These are phyloP conservation scores for Trichophyton verrucosum DNA, from an alignment of 2,329 filamentous ascomycete species.

Conservation along the genomic window DNA sequence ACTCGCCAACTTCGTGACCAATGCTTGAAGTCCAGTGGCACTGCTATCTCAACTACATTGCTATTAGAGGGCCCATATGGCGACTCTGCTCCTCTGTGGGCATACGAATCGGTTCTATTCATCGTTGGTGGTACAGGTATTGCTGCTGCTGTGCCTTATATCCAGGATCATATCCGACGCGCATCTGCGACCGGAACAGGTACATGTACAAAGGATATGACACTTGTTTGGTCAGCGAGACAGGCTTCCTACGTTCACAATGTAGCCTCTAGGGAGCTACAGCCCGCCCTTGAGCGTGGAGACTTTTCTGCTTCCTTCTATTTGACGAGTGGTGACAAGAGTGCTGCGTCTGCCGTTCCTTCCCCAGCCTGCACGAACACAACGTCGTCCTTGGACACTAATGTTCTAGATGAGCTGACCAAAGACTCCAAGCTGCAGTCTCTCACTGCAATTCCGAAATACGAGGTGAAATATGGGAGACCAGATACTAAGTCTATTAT, in stretches of 20 bases:
- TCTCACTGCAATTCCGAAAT: not conserved
- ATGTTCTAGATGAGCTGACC: not conserved
- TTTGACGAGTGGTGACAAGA: slow-evolving; percentile 6
- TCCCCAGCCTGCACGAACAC: not conserved
- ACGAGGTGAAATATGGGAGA: slow-evolving; percentile 4
- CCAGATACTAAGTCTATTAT: slow-evolving; percentile 6
- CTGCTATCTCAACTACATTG: slow-evolving; percentile 20
- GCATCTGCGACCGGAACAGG: not conserved
- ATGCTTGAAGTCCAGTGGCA: slow-evolving; percentile 16
- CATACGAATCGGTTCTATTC: slow-evolving; percentile 39
- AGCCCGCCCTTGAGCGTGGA: slow-evolving; percentile 7
- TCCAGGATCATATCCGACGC: slow-evolving; percentile 17
- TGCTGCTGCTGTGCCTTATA: slow-evolving; percentile 35
- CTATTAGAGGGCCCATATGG: slow-evolving; percentile 40
- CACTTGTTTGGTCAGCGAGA: slow-evolving; percentile 16
- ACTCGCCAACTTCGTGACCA: slow-evolving; percentile 28
- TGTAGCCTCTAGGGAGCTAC: slow-evolving; percentile 12
- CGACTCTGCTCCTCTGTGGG: slow-evolving; percentile 25
- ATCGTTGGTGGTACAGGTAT: slow-evolving; percentile 24
- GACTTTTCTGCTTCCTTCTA: slow-evolving; percentile 12
- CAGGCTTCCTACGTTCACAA: slow-evolving; percentile 16
- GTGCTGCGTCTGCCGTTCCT: not conserved
- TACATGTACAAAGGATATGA: slow-evolving; percentile 9
- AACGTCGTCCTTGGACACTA: slow-evolving; percentile 8
- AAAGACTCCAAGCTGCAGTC: not conserved